These are phyloP conservation scores for Diversispora epigaea DNA, from an alignment of 192 early-diverging fungal genomes.

Conservation along the genomic window DNA sequence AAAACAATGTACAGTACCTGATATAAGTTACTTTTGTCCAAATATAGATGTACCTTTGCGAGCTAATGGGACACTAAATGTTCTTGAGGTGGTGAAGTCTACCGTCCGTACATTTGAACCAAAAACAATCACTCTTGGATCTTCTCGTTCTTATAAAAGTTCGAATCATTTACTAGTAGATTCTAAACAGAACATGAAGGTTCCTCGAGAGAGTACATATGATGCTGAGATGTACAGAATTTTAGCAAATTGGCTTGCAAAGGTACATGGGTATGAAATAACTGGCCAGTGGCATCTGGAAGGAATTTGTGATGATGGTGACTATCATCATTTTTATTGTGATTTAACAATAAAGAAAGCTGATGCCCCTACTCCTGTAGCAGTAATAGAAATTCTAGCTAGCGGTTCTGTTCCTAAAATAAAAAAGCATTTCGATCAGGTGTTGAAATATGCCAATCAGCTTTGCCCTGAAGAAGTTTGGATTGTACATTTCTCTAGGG, in stretches of 20 bases:
- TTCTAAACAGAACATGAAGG: not conserved
- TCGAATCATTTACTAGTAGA: not conserved
- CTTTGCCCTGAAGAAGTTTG: not conserved
- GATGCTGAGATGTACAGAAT: slow-evolving; percentile 29
- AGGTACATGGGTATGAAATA: not conserved
- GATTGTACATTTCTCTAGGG: not conserved
- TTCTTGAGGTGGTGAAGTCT: slow-evolving; percentile 18
- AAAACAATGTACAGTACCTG: too few relatives aligned
- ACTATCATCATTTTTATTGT: not conserved
- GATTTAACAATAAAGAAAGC: not conserved
- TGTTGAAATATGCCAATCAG: not conserved
- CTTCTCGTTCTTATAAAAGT: slow-evolving; percentile 27
- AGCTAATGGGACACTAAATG: slow-evolving; percentile 5
- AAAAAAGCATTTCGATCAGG: not conserved
- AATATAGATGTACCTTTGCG: not conserved
- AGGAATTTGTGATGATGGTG: not conserved
- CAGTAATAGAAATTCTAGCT: not conserved
- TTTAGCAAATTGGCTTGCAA: slow-evolving; percentile 2
- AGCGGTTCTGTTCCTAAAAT: not conserved
- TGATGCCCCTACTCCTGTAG: not conserved
- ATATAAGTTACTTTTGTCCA: not conserved
- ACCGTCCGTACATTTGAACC: slow-evolving; percentile 5
- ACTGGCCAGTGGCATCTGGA: slow-evolving; percentile 6
- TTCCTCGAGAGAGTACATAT: slow-evolving; percentile 27
- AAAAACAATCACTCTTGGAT: not conserved